Conservation (phyloP, 1,284 basidiomycete genomes). For the Malassezia equina region DNA sequence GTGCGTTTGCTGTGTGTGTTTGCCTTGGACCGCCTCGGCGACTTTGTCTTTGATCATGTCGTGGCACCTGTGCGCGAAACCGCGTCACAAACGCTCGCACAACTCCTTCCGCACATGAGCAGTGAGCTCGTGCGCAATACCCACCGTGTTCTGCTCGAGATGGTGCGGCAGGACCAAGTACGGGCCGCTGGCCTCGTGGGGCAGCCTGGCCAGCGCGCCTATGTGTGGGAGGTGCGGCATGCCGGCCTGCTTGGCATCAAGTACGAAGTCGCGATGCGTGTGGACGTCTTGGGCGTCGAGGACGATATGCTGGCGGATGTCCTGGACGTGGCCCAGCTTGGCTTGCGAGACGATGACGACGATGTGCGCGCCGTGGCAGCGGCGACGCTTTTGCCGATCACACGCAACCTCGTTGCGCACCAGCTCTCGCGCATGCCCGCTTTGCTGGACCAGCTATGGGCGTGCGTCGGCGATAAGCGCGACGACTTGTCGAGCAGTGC, state of each 20-base stretch:
- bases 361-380: conserved; percentile 95
- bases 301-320: conserved; percentile 30
- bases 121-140: conserved; percentile 63
- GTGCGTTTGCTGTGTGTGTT: conserved; percentile 80
- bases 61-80: conserved; percentile 94
- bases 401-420: conserved; percentile 65
- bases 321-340: conserved; percentile 48
- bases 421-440: conserved; percentile 54
- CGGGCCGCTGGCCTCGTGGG: neutral
- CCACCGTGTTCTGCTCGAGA: conserved; percentile 72
- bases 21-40: conserved; percentile 91
- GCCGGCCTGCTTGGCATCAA: conserved; percentile 92
- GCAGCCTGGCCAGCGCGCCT: conserved; percentile 46
- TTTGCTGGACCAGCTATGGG: conserved; percentile 79
- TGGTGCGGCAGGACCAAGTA: conserved; percentile 74
- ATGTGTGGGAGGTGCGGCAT: conserved; percentile 95
- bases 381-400: conserved; percentile 76
- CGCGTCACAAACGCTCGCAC: conserved; percentile 84
- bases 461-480: conserved; percentile 80
- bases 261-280: conserved; percentile 88
- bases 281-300: conserved; percentile 58
- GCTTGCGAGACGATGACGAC: conserved; percentile 81
- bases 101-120: conserved; percentile 77
- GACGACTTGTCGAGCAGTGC: conserved; percentile 95
- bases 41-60: conserved; percentile 94